A percentile compares a stretch with the other conserved stretches of the same genome.
Conservation (phyloP, 2,329 filamentous ascomycete genomes). For the Diaporthe velutina region DNA sequence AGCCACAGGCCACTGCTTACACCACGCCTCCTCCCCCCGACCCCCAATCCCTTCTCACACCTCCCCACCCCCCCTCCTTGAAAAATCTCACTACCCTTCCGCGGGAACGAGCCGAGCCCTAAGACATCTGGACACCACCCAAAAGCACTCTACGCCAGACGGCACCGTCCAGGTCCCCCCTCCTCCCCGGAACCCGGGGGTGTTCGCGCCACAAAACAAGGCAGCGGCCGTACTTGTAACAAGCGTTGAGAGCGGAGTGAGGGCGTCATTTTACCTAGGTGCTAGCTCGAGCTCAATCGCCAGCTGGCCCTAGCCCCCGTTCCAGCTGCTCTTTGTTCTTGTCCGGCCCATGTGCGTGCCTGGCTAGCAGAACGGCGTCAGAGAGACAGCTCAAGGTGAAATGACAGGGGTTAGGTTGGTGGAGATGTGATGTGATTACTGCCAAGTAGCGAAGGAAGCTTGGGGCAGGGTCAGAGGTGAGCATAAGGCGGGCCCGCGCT, state of each 20-base stretch:
- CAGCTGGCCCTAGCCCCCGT: slow-evolving; percentile 19
- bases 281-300: slow-evolving; percentile 16
- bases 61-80: not conserved
- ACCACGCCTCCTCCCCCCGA: not conserved
- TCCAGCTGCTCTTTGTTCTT: not conserved
- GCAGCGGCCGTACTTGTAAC: slow-evolving; percentile 5
- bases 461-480: slow-evolving; percentile 6
- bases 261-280: not conserved
- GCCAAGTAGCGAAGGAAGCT: slow-evolving; percentile 23
- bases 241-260: slow-evolving; percentile 1
- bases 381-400: not conserved
- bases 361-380: not conserved
- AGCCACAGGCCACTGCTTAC: not conserved
- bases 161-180: slow-evolving; percentile 4
- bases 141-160: slow-evolving; percentile 11
- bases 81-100: not conserved
- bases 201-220: slow-evolving; percentile 20
- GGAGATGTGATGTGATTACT: slow-evolving; percentile 16
- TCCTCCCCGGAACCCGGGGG: not conserved
- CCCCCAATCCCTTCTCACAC: not conserved
- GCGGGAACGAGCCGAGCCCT: slow-evolving; percentile 28
- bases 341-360: too few relatives aligned
- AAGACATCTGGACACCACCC: slow-evolving; percentile 10
- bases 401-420: not conserved
- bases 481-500: not conserved